Conservation (phyloP, 2,329 filamentous ascomycete genomes). For the Sarocladium brachiariae region DNA sequence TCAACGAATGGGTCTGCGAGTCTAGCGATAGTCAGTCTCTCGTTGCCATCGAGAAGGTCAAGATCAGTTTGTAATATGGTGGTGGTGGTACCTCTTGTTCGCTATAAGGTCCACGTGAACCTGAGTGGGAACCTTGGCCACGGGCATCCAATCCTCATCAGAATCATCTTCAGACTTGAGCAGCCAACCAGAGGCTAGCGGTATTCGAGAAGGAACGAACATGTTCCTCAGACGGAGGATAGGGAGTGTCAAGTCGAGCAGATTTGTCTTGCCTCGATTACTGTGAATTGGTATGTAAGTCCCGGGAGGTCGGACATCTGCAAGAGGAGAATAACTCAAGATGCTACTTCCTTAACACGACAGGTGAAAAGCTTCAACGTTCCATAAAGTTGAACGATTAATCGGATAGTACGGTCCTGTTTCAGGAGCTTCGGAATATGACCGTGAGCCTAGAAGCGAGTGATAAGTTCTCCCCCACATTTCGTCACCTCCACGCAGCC, state of each 20-base stretch:
- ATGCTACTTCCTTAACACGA: too few species aligned
- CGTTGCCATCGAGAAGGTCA: background rate
- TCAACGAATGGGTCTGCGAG: conserved; percentile 53
- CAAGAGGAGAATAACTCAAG: too few species aligned
- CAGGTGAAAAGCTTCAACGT: too few species aligned
- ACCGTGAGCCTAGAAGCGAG: background rate
- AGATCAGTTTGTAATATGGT: background rate
- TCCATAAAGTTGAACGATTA: too few species aligned
- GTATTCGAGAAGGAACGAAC: background rate
- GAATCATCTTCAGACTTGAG: conserved; percentile 15
- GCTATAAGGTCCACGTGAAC: conserved; percentile 29
- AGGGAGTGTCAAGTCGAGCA: background rate
- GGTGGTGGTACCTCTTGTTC: conserved; percentile 22
- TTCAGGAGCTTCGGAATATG: background rate
- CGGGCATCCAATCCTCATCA: conserved; percentile 22
- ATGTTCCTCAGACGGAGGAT: background rate
- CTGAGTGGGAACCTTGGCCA: conserved; percentile 25
- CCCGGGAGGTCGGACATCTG: too few species aligned
- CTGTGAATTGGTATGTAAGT: too few species aligned
- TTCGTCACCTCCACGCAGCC: background rate
- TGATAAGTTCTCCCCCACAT: background rate
- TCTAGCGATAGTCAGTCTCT: background rate
- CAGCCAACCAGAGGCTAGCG: conserved; percentile 16
- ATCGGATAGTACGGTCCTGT: too few species aligned
- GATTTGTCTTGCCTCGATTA: too few species aligned